Evolutionary conservation across 495 filamentous ascomycete genomes (phyloP).

Genomic region (Beverwykella pulmonaria): DNA sequence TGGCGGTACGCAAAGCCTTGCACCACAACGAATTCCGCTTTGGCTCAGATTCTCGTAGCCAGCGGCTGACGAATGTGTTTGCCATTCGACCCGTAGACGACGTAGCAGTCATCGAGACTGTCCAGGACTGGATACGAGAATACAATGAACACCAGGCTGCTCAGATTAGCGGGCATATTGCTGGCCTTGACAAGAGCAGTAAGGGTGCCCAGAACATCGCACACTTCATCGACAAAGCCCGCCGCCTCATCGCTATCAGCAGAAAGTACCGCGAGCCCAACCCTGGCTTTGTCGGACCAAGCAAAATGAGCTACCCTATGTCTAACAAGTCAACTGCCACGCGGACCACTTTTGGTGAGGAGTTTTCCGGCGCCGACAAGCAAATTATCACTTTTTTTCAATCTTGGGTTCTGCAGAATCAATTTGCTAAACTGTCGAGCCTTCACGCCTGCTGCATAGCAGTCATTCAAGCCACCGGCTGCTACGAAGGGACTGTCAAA

Average conservation of each 20-base stretch:
- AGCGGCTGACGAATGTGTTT: conserved; percentile 49
- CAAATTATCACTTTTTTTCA: conserved; percentile 70
- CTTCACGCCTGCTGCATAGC: conserved; percentile 66
- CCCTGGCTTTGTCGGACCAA: conserved; percentile 57
- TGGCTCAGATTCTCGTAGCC: conserved; percentile 44
- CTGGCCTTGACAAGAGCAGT: conserved; percentile 26
- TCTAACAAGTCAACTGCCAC: conserved; percentile 30
- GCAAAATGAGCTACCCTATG: conserved; percentile 47
- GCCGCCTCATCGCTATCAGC: conserved; percentile 65
- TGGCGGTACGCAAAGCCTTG: conserved; percentile 68
- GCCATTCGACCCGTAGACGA: conserved; percentile 55
- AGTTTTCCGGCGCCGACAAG: conserved; percentile 53
- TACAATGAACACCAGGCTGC: conserved; percentile 54
- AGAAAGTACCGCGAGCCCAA: conserved; percentile 65
- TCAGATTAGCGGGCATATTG: conserved; percentile 27
- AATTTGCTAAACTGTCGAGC: conserved; percentile 51
- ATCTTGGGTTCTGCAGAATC: conserved; percentile 62
- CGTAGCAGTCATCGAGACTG: conserved; percentile 51
- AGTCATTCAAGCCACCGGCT: conserved; percentile 69
- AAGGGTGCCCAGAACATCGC: conserved; percentile 47
- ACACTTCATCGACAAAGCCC: conserved; percentile 67
- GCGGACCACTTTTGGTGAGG: conserved; percentile 20
- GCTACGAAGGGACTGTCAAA: conserved; percentile 58
- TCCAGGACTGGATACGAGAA: conserved; percentile 60
- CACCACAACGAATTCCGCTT: conserved; percentile 59